phyloP scores from a whole-genome alignment of 176 grass and related monocot species.

The Cymbopogon citratus region DNA sequence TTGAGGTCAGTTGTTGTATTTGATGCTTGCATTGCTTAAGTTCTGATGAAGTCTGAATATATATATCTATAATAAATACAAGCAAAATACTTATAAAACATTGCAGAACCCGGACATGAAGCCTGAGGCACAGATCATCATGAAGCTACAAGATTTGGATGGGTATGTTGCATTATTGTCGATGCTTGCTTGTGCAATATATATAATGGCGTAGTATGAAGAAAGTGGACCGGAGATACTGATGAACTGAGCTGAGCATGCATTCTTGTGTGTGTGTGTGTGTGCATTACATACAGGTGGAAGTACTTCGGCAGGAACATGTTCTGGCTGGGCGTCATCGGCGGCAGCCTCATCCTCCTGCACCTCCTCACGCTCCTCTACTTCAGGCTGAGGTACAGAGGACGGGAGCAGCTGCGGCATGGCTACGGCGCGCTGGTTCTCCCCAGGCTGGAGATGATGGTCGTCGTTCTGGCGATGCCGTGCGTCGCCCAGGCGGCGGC shows the following conservation, averaged over 20 bases:
- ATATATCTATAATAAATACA: too few species aligned
- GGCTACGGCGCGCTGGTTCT: constrained; percentile 50
- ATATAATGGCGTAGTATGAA: neutral
- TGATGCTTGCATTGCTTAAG: neutral
- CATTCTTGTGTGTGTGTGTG: neutral
- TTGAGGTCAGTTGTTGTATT: constrained; percentile 45
- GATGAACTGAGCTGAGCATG: neutral
- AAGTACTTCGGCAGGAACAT: constrained; percentile 81
- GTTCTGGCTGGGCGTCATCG: constrained; percentile 76
- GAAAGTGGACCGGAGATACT: neutral
- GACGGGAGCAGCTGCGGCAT: constrained; percentile 7
- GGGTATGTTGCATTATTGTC: constrained; percentile 25
- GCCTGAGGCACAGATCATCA: constrained; percentile 78
- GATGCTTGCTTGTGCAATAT: neutral
- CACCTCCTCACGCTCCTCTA: constrained; percentile 45
- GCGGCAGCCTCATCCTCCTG: constrained; percentile 54
- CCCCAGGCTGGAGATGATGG: constrained; percentile 78
- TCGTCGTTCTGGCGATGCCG: constrained; percentile 59
- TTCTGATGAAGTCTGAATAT: neutral
- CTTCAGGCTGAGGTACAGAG: constrained; percentile 39
- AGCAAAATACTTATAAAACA: too few species aligned
- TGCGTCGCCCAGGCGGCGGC: constrained; percentile 68
- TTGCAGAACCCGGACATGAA: constrained; percentile 84
- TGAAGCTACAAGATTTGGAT: constrained; percentile 54
- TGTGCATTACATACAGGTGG: constrained; percentile 49